Evolutionary conservation across 139 green algal genomes (phyloP), one percentile per base, ranked within the genome.

Genomic region (Micractinium sp.): DNA sequence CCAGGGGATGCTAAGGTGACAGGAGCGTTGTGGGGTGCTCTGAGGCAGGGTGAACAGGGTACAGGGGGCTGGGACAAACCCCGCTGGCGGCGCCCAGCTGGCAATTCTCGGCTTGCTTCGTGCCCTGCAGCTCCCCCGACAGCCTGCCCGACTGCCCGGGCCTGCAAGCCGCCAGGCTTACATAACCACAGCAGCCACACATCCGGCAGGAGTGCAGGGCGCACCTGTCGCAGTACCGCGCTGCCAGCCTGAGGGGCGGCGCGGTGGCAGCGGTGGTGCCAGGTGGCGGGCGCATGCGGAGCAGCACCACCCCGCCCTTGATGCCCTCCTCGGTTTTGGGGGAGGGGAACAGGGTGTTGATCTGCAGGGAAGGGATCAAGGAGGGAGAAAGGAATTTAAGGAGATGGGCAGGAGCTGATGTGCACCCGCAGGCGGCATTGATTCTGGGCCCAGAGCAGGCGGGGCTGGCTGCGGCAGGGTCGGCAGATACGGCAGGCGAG

Each of bases 301-400:
- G 87, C 67, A 92, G 85, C 63, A 92, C 71, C 33, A 92, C 87
- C 16, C 90, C 90, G 15, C 90, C 90, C 78, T 88, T 92, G 66
- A 92, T 79, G 61, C 87, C 90, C 56, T 89, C 85, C 41, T 92
- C 90, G 2, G 75, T 92, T 33, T 92, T 90, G 41, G 87, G 35
- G 7, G 77, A 82, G 7, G 90, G 90, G 82, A 92, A 92, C 4
- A 92, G 90, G 5, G 78, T 92, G 66, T 92, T 36, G 20, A 92
- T 61, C 75, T 91, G 66, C 67, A 71, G 61, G 5, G 36, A 3
- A 82, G 33, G 53, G 39, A 39, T 0, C 2, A 12, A 39, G 41
- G 19, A 83, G 35, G 39, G 53, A n/a, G 39, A 23, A 0, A 31
- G 31, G 15, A 53, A 16, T 18, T 13, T 5, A 23, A 63, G 56